phyloP scores from a whole-genome alignment of 2,329 filamentous ascomycete species.

The Colletotrichum destructivum region DNA sequence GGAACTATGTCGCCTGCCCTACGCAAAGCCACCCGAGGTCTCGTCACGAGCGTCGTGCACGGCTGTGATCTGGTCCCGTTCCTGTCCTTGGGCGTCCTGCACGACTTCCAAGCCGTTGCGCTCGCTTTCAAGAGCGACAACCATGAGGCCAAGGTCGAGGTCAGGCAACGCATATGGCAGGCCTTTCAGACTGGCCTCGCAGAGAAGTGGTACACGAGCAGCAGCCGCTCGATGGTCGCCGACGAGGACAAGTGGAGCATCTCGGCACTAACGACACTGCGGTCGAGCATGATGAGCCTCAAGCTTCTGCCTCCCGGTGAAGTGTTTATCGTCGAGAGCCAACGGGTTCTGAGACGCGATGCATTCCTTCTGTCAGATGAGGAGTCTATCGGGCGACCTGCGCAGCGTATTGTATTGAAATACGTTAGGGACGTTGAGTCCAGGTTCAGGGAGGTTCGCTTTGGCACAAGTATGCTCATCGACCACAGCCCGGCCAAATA shows the following conservation, averaged over 20 bases:
- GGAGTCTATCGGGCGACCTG: slow-evolving; percentile 73
- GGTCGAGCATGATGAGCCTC: slow-evolving; percentile 76
- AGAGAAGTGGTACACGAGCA: slow-evolving; percentile 70
- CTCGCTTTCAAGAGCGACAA: slow-evolving; percentile 82
- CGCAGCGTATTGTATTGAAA: slow-evolving; percentile 77
- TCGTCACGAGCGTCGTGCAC: slow-evolving; percentile 83
- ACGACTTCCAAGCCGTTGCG: slow-evolving; percentile 81
- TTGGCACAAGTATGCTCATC: slow-evolving; percentile 80
- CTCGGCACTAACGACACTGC: slow-evolving; percentile 75
- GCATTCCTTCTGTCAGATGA: slow-evolving; percentile 67
- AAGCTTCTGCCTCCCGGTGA: slow-evolving; percentile 84
- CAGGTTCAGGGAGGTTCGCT: slow-evolving; percentile 78
- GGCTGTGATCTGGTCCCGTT: slow-evolving; percentile 82
- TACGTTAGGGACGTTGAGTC: slow-evolving; percentile 81
- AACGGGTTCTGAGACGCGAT: slow-evolving; percentile 76
- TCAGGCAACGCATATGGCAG: slow-evolving; percentile 77
- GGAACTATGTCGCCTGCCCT: slow-evolving; percentile 80
- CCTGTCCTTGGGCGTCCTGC: slow-evolving; percentile 80
- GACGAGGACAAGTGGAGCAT: slow-evolving; percentile 80
- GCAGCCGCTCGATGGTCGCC: slow-evolving; percentile 54
- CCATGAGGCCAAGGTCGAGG: slow-evolving; percentile 75
- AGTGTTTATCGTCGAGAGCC: slow-evolving; percentile 80
- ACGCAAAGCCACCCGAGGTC: slow-evolving; percentile 77
- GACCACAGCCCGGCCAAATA: slow-evolving; percentile 84
- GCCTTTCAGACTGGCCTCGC: slow-evolving; percentile 74